Conservation (phyloP, 176 grass and related monocot species). For the Aegilops tauschii region DNA sequence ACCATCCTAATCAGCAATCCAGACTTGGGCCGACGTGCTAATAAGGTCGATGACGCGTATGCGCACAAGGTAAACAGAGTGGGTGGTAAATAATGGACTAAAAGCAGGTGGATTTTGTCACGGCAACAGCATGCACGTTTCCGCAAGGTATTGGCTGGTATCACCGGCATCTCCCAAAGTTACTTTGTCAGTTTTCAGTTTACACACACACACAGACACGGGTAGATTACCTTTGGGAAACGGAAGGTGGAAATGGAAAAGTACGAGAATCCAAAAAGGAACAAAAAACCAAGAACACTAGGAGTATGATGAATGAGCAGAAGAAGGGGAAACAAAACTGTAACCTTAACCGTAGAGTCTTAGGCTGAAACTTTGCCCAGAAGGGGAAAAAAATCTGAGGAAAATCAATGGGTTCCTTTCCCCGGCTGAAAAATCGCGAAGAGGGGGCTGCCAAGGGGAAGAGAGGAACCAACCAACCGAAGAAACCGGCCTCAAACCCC, state of each 20-base stretch:
- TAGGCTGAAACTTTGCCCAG: not conserved
- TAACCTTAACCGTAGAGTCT: not conserved
- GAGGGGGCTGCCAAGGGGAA: not conserved
- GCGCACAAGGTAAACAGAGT: not conserved
- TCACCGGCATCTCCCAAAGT: not conserved
- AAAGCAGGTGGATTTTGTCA: not conserved
- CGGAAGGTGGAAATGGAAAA: not conserved
- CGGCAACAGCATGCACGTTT: constrained; percentile 2
- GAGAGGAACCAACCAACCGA: not conserved
- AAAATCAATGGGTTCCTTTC: not conserved
- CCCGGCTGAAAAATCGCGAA: not conserved
- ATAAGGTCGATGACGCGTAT: not conserved
- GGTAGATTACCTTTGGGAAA: not conserved
- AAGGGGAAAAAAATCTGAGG: not conserved
- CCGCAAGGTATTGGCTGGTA: not conserved
- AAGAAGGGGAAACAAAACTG: not conserved
- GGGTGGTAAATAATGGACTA: not conserved
- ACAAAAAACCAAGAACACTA: not conserved
- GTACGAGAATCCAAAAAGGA: not conserved
- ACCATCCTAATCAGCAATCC: not conserved
- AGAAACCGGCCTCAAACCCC: not conserved
- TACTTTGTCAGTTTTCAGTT: not conserved
- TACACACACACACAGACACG: not conserved
- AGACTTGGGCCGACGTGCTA: not conserved
- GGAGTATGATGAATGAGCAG: not conserved